Base-by-base conservation (phyloP, 352 stramenopile species). In the Phytophthora tentaculata region DNA sequence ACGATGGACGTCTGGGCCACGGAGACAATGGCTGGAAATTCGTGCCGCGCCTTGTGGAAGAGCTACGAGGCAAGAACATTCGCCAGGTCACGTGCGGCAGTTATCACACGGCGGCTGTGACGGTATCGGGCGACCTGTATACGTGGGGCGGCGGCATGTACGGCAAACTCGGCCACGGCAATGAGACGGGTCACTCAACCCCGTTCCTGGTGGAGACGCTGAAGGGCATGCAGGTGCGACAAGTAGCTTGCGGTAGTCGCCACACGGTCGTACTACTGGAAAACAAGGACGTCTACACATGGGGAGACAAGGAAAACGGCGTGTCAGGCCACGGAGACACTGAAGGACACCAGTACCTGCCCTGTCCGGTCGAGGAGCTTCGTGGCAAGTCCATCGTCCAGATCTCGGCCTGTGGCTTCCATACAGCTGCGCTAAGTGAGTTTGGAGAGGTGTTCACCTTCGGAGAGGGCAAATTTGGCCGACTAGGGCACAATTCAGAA, bases 11-110 rank as follows among this genome's bases (percentile, higher is more conserved):
- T 1, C 60, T 98, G 32, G 92, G 92, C n/a, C 91, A 97, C 56
- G 89, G 90, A 67, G 91, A 98, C 69, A 99, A 98, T 76, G 95
- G 95, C 50, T 99, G 96, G 96, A 99, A 99, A 77, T 99, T 98
- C 69, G 95, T 98, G n/a, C 96, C 96, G 20, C 84, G 96, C 10
- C 81, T 98, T 20, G 94, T 96, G 7, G 91, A 98, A 57, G 87
- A 93, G 64, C 73, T 98, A 4, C 90, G 90, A 35, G 93, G 92
- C 63, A 96, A 97, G 71, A 91, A 94, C 39, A 84, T 94, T 45
- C 92, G 88, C 0, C 90, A 98, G 68, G 94, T 98, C 45, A 98
- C 94, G 22, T 98, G 96, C 76, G 94, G 96, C 20, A 97, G 96
- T 65, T 98, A 98, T 76, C 96, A 98, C 83, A 98, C 95, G 17